Percentiles rank a stretch among this genome's conserved stretches.
phyloP scores from a whole-genome alignment of 208 protist genomes.

The Crithidia thermophila region DNA sequence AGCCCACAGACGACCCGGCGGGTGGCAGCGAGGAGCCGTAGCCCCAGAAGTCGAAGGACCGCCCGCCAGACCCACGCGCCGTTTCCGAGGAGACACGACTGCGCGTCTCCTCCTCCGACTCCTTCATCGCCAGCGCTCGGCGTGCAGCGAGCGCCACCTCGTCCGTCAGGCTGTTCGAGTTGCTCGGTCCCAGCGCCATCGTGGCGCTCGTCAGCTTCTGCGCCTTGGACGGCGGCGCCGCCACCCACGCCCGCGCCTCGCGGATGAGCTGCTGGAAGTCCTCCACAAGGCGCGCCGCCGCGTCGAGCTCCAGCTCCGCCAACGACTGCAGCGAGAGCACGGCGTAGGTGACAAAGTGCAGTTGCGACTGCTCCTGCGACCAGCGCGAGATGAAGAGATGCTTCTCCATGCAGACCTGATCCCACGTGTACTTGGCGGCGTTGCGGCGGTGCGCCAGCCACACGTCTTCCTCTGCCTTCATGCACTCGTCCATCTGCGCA shows the following conservation, averaged over 20 bases:
- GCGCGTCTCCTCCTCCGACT: not conserved
- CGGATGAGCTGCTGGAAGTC: constrained; percentile 4
- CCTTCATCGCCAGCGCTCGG: not conserved
- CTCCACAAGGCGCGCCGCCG: not conserved
- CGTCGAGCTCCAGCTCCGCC: not conserved
- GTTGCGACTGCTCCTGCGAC: not conserved
- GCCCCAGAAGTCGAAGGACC: constrained; percentile 11
- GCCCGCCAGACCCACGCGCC: not conserved
- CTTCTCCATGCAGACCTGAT: constrained; percentile 12
- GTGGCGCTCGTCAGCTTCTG: not conserved
- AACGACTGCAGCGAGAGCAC: not conserved
- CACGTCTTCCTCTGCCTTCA: not conserved
- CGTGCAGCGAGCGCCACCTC: not conserved
- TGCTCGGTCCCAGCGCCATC: constrained; percentile 1
- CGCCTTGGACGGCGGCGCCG: not conserved
- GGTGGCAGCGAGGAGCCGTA: constrained; percentile 1
- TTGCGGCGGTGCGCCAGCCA: constrained; percentile 13
- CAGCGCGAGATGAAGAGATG: not conserved
- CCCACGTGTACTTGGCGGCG: not conserved
- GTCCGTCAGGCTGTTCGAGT: not conserved
- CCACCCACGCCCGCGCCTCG: not conserved
- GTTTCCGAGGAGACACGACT: not conserved
- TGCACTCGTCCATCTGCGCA: not conserved
- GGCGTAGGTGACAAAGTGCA: not conserved
- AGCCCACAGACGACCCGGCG: not conserved